These are phyloP conservation scores for Aspergillus cejpii DNA, from an alignment of 2,329 filamentous ascomycete species.

Conservation along the genomic window DNA sequence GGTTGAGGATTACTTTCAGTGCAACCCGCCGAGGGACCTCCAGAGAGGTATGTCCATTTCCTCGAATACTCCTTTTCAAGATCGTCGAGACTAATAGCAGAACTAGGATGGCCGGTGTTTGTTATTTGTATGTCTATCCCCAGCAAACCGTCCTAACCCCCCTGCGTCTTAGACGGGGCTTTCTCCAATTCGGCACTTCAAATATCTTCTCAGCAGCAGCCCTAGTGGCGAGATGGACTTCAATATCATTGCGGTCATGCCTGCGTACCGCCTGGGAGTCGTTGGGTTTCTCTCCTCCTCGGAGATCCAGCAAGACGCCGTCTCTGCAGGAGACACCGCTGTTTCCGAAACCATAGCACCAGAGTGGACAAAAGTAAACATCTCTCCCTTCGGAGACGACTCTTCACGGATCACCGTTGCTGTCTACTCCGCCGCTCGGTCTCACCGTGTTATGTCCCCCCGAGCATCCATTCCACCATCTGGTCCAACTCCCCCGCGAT, in stretches of 20 bases:
- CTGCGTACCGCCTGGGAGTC: constrained; percentile 52
- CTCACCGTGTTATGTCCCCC: no score
- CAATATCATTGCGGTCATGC: constrained; percentile 48
- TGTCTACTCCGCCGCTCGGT: constrained; percentile 50
- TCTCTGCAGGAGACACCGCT: constrained; percentile 30
- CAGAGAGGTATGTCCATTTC: constrained; percentile 25
- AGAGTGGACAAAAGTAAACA: constrained; percentile 51
- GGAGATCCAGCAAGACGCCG: constrained; percentile 43
- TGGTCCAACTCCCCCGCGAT: constrained; percentile 49
- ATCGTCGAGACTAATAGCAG: neutral
- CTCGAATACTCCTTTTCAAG: neutral
- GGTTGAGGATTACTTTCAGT: constrained; percentile 51
- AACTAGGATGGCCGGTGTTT: constrained; percentile 52
- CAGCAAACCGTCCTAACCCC: neutral
- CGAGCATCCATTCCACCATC: no score
- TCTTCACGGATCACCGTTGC: constrained; percentile 47
- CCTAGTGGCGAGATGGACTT: constrained; percentile 46
- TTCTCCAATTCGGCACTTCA: constrained; percentile 51
- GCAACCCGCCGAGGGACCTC: constrained; percentile 47
- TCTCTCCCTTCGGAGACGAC: constrained; percentile 48
- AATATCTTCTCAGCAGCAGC: constrained; percentile 43
- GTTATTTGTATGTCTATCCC: constrained; percentile 47
- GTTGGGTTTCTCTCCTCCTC: constrained; percentile 51
- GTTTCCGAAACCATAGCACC: constrained; percentile 50
- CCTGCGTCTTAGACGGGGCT: constrained; percentile 46